A percentile compares a stretch with the other conserved stretches of the same genome.
phyloP scores from a whole-genome alignment of 768 basidiomycete genomes.

The Mycena sanguinolenta region DNA sequence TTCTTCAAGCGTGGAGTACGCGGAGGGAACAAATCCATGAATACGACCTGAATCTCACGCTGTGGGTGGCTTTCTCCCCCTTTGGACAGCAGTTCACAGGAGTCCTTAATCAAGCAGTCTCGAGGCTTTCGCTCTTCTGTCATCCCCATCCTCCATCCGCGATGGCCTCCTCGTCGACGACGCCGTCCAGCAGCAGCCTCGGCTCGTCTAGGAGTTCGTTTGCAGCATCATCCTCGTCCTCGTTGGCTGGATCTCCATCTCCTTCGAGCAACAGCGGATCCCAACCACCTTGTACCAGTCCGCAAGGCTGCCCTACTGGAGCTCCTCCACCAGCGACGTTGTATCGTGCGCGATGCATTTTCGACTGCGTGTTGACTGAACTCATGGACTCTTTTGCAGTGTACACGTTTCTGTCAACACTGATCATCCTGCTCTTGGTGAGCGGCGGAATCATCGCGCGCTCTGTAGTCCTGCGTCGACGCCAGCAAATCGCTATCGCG shows the following conservation, averaged over 20 bases:
- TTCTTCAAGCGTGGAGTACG: background rate
- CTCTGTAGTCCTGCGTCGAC: constrained; percentile 54
- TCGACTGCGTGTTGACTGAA: background rate
- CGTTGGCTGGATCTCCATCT: background rate
- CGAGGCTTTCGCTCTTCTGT: constrained; percentile 8
- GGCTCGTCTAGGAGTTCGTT: too few relatives aligned
- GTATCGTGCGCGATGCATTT: constrained; percentile 11
- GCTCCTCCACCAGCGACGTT: constrained; percentile 19
- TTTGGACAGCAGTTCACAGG: constrained; percentile 23
- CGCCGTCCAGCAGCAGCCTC: background rate
- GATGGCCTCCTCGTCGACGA: constrained; percentile 8
- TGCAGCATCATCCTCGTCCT: too few relatives aligned
- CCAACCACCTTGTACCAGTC: background rate
- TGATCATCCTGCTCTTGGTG: constrained; percentile 58
- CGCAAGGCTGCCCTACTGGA: background rate
- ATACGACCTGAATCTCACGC: constrained; percentile 9
- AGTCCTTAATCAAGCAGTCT: constrained; percentile 1
- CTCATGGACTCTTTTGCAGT: constrained; percentile 14
- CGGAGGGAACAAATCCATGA: background rate
- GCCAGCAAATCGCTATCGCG: constrained; percentile 56
- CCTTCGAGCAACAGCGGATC: background rate
- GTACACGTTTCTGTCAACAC: constrained; percentile 52
- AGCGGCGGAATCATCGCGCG: constrained; percentile 57
- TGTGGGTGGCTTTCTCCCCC: constrained; percentile 2
- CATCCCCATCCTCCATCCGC: background rate